Evolutionary conservation across 2,329 filamentous ascomycete genomes (phyloP).

Genomic region (Curvularia sp.): DNA sequence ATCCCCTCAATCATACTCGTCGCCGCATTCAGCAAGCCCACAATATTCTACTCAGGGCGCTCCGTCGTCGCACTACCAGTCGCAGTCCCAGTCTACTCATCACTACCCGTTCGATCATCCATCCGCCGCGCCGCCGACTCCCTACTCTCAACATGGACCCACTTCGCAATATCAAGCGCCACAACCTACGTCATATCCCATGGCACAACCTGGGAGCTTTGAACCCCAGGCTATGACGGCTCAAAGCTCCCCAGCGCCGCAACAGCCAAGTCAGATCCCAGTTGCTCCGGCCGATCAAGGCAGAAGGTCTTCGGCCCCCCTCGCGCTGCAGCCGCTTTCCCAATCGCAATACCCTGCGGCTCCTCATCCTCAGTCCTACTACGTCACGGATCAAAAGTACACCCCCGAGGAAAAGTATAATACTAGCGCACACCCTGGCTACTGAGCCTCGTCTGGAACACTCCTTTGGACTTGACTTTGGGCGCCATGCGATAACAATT

Average conservation of each 20-base stretch:
- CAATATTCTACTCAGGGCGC: conserved; percentile 30
- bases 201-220: conserved; percentile 33
- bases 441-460: conserved; percentile 7
- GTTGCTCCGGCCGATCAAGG: conserved; percentile 33
- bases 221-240: conserved; percentile 32
- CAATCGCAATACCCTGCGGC: conserved; percentile 33
- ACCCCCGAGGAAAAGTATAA: conserved; percentile 23
- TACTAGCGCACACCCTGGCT: conserved; percentile 17
- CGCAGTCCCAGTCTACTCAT: conserved; percentile 27
- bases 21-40: conserved; percentile 26
- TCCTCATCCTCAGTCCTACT: conserved; percentile 38
- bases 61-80: conserved; percentile 32
- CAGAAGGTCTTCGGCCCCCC: conserved; percentile 42
- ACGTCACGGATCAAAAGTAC: conserved; percentile 41
- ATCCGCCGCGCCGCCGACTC: conserved; percentile 21
- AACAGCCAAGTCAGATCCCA: conserved; percentile 25
- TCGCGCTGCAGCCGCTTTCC: conserved; percentile 36
- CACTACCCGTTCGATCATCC: conserved; percentile 33
- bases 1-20: conserved; percentile 38
- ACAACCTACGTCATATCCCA: conserved; percentile 35
- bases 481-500: background rate
- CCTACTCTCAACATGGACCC: conserved; percentile 36
- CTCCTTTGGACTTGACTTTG: background rate
- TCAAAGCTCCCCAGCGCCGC: conserved; percentile 24
- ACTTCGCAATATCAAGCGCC: conserved; percentile 30